These are phyloP conservation scores for Ustilago esculenta DNA, from an alignment of 1,284 basidiomycete species.

Conservation along the genomic window DNA sequence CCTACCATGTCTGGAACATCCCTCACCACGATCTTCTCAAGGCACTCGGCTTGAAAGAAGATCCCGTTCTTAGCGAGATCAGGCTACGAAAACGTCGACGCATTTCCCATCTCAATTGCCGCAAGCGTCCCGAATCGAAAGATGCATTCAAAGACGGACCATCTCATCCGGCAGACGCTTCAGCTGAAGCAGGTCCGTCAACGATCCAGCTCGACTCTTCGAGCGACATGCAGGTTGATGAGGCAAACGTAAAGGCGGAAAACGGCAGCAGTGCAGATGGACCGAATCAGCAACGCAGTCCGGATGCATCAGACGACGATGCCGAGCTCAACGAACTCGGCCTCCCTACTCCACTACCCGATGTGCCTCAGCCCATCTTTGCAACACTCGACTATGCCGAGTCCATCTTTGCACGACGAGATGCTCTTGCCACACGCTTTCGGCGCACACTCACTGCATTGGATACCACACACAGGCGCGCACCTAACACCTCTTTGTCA, in stretches of 20 bases:
- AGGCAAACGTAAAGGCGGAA: background rate
- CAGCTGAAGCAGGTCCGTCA: constrained; percentile 1
- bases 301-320: constrained; percentile 1
- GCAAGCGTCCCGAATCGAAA: background rate
- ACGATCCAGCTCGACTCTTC: background rate
- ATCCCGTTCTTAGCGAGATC: constrained; percentile 30
- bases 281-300: background rate
- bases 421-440: constrained; percentile 35
- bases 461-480: constrained; percentile 37
- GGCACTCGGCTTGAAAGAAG: constrained; percentile 19
- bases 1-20: constrained; percentile 64
- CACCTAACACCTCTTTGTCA: constrained; percentile 36
- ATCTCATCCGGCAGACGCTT: background rate
- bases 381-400: constrained; percentile 38
- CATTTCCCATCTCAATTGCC: constrained; percentile 5
- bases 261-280: background rate
- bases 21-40: constrained; percentile 54
- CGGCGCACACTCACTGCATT: constrained; percentile 33
- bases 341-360: constrained; percentile 26
- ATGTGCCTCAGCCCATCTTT: constrained; percentile 37
- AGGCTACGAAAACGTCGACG: constrained; percentile 37
- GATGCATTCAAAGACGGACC: background rate
- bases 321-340: constrained; percentile 25
- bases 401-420: constrained; percentile 41
- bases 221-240: constrained; percentile 1